Conservation (phyloP, 768 basidiomycete genomes). For the Kwoniella mangroviensis region DNA sequence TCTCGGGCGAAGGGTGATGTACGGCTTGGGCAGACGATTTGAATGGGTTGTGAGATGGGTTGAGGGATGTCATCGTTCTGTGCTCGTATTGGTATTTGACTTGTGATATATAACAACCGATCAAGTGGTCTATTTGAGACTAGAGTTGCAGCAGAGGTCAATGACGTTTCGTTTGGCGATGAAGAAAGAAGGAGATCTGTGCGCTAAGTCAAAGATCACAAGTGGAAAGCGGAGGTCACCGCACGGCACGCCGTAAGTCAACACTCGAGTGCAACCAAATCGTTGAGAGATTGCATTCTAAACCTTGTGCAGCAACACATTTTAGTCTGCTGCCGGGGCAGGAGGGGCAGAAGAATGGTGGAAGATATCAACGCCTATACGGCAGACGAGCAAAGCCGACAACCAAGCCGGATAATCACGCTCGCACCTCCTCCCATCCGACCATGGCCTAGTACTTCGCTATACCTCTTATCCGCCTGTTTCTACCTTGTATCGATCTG, state of each 20-base stretch:
- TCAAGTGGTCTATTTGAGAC: neutral
- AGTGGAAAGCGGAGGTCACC: neutral
- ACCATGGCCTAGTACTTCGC: conserved; percentile 3
- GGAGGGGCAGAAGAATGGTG: too few relatives aligned
- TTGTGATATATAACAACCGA: neutral
- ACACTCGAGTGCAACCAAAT: too few relatives aligned
- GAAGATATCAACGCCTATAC: too few relatives aligned
- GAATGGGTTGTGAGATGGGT: conserved; percentile 53
- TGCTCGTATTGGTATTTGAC: neutral
- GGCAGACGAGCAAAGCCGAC: neutral
- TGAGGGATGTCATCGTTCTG: conserved; percentile 49
- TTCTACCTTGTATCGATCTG: conserved; percentile 17
- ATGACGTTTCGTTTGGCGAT: neutral
- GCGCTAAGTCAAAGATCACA: neutral
- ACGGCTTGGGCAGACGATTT: conserved; percentile 46
- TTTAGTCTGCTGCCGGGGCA: too few relatives aligned
- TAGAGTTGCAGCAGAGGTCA: neutral
- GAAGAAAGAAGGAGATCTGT: neutral
- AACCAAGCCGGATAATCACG: conserved; percentile 7
- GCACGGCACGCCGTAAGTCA: too few relatives aligned
- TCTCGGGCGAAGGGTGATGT: conserved; percentile 25
- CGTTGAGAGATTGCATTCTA: too few relatives aligned
- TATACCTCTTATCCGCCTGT: conserved; percentile 17
- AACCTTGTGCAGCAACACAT: too few relatives aligned
- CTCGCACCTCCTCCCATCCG: conserved; percentile 17